Conservation (phyloP, 352 stramenopile species). For the Phytophthora pseudosyringae region DNA sequence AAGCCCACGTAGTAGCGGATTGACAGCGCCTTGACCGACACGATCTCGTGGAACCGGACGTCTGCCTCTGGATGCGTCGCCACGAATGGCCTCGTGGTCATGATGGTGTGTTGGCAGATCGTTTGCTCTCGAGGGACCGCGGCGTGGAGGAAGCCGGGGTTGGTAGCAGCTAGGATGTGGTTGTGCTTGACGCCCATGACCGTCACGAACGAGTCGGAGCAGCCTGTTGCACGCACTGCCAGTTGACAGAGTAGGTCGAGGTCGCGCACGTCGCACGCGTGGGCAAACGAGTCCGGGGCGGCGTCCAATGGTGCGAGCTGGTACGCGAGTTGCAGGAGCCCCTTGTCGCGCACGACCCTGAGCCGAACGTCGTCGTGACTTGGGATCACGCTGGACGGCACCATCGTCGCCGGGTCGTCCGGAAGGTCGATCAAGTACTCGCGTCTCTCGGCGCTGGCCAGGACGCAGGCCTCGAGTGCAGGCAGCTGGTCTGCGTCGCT, state of each 20-base stretch:
- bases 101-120: constrained; percentile 48
- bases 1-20: constrained; percentile 52
- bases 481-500: constrained; percentile 23
- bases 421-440: constrained; percentile 44
- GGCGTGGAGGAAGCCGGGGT: constrained; percentile 27
- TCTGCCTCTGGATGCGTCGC: constrained; percentile 40
- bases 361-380: constrained; percentile 36
- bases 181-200: constrained; percentile 43
- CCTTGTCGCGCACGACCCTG: constrained; percentile 22
- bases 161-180: constrained; percentile 37
- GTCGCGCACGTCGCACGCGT: constrained; percentile 29
- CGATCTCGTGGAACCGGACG: constrained; percentile 44
- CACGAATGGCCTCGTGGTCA: constrained; percentile 39
- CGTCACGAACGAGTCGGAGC: constrained; percentile 35
- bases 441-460: constrained; percentile 45
- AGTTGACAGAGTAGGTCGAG: constrained; percentile 43
- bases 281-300: constrained; percentile 16
- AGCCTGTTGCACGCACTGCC: constrained; percentile 33
- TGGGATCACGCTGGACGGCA: constrained; percentile 38
- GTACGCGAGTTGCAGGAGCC: constrained; percentile 43
- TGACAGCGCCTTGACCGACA: constrained; percentile 13
- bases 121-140: constrained; percentile 38
- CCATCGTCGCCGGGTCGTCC: constrained; percentile 22
- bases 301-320: constrained; percentile 26
- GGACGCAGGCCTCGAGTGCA: constrained; percentile 26